A percentile compares a stretch with the other conserved stretches of the same genome.
phyloP scores from a whole-genome alignment of 139 green algal genomes.

The Desmodesmus armatus region DNA sequence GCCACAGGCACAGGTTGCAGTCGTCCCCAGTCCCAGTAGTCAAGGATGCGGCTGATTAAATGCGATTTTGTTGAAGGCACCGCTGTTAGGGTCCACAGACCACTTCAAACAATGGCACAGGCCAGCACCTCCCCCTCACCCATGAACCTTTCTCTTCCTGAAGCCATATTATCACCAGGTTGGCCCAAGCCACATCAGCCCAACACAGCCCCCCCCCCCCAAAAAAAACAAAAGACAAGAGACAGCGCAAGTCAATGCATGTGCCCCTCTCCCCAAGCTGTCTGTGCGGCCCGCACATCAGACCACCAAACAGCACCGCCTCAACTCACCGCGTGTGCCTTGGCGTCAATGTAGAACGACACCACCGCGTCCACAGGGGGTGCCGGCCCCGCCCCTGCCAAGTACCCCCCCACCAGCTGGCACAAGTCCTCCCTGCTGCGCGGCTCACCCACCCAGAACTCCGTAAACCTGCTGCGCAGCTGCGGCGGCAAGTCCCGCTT shows the following conservation, averaged over 20 bases:
- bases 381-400: slow-evolving; percentile 58
- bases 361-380: slow-evolving; percentile 86
- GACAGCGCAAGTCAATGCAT: background rate
- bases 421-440: slow-evolving; percentile 81
- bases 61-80: no score
- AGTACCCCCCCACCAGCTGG: slow-evolving; percentile 83
- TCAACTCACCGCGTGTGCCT: slow-evolving; percentile 77
- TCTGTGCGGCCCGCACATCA: background rate
- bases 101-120: no score
- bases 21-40: no score
- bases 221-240: background rate
- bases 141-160: no score
- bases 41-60: no score
- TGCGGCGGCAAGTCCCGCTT: slow-evolving; percentile 93
- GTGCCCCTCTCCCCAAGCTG: no score
- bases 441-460: slow-evolving; percentile 94
- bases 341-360: slow-evolving; percentile 93
- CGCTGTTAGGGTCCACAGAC: no score
- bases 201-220: no score
- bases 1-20: no score
- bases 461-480: slow-evolving; percentile 94
- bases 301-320: background rate
- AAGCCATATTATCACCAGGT: no score
- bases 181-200: no score
- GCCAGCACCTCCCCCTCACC: no score